Base-by-base conservation (phyloP, 208 protist genomes). In the Angomonas deanei region DNA sequence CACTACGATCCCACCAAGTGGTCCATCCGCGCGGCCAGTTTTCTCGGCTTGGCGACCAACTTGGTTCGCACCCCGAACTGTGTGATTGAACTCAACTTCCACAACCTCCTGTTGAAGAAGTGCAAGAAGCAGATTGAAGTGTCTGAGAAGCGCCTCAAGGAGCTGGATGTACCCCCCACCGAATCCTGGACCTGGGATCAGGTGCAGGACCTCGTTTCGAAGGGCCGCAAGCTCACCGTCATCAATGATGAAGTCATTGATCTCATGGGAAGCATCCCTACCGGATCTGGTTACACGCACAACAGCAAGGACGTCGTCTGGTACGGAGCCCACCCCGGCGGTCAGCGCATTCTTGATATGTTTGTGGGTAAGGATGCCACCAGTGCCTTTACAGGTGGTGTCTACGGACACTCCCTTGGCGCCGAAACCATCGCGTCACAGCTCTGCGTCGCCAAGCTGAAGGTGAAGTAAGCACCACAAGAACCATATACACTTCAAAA, bases 1-100 rank as follows among this genome's bases (percentile, higher is more conserved):
- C 83, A 95, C 71, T 97, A 80, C 71, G 91, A 97, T 76, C 92
- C 92, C 17, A 94, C 90, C 59, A 94, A 96, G 71, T 93, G 84
- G 84, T 64, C 83, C 46, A 96, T 97, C 67, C 78, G 82, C 46
- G 27, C 67, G 2, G 80, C 54, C 46, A 69, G 70, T n/a, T 64
- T 80, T 33, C 6, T 95, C 3, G 82, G 90, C 19, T 19, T 87
- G 30, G 74, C 81, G 2, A 84, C 64, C 64, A 74, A 91, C 53
- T 72, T 97, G 26, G 65, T 84, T 23, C 80, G 79, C 57, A 88
- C 72, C 19, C 80, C 80, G 36, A 72, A 87, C 34, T 61, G 68
- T 30, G 74, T 91, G 30, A 84, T 90, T 46, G 82, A 84, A 27
- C 66, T 48, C 39, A 90, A 86, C 74, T 71, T 76, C 49, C 74